Base-by-base conservation (phyloP, 495 filamentous ascomycete genomes). In the Bathelium albidoporum region DNA sequence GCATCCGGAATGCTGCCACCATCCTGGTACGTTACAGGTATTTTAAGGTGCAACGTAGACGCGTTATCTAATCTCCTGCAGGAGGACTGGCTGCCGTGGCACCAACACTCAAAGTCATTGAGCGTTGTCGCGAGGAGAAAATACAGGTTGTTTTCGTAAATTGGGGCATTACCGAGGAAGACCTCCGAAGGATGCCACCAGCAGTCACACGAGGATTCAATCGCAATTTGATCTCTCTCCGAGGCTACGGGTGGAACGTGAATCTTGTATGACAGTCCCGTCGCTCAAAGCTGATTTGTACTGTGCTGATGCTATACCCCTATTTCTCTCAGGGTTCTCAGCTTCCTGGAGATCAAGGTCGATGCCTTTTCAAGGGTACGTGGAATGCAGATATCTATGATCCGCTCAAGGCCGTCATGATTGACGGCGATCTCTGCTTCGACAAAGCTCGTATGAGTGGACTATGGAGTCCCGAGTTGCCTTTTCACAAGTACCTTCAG, bases 371-470 rank as follows among this genome's bases (percentile, higher is more conserved):
- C 60, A 62, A 69, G 44, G 66, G 66, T 12, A 69, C 61, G 3
- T 70, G 69, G 69, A 70, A 70, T 45, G 66, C 69, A 18, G 64
- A 70, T 22, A 69, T 69, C 32, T 70, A 65, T 61, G 66, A 64
- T 45, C 64, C 64, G 26, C 59, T 70, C 29, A 66, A 68, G 32
- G 64, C 32, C 12, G 32, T 64, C 58, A 58, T 66, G 66, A 58
- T 32, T 26, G 28, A 28, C 10, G 10, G 60, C 2, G 69, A 70
- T 36, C 45, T 68, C 32, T 34, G 64, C 29, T 70, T 70, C 64
- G 66, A 70, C 59, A 70, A 68, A 53, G 64, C 63, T 18, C 31
- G 66, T n/a, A 63, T 65, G 62, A 66, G 64, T 32, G 66, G 66
- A 0, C 31, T 70, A 3, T 70, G 66, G 64, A 55, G 32, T 22